Conservation (phyloP, 805 yeast species). For the Metschnikowia gelsemii region DNA sequence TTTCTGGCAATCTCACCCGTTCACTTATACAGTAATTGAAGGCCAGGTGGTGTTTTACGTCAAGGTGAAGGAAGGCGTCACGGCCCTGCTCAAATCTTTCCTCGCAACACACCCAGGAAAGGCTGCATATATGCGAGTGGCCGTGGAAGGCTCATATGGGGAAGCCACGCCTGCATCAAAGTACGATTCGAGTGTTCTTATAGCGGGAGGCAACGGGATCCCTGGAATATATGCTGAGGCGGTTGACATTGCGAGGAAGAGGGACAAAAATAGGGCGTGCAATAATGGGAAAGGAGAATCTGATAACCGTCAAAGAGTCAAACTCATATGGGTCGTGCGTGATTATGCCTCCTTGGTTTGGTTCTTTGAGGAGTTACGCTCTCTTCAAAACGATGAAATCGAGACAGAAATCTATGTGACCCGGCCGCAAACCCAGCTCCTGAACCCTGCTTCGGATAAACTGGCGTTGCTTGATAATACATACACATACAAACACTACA, state of each 20-base stretch:
- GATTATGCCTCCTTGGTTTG: conserved; percentile 50
- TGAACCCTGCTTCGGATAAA: conserved; percentile 7
- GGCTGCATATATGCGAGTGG: conserved; percentile 27
- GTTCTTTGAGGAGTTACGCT: conserved; percentile 46
- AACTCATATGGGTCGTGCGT: conserved; percentile 64
- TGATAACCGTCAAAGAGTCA: conserved; percentile 22
- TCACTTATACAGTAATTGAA: conserved; percentile 40
- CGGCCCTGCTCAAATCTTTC: conserved; percentile 23
- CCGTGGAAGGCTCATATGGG: conserved; percentile 42
- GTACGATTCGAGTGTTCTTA: conserved; percentile 31
- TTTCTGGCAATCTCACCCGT: conserved; percentile 71
- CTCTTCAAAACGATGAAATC: conserved; percentile 28
- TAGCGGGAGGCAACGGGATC: conserved; percentile 44
- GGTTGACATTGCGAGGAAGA: conserved; percentile 5
- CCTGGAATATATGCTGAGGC: conserved; percentile 43
- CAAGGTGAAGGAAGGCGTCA: conserved; percentile 38
- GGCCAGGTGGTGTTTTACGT: conserved; percentile 24
- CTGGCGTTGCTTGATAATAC: conserved; percentile 14
- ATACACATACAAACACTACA: conserved; percentile 11
- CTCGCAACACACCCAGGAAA: conserved; percentile 22
- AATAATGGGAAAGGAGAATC: no score
- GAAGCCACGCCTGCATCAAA: conserved; percentile 32
- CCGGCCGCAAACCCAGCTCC: background rate
- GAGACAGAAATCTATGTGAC: conserved; percentile 23
- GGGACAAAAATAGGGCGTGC: no score